A percentile compares a stretch with the other conserved stretches of the same genome.
phyloP scores from a whole-genome alignment of 169 alveolate genomes.

The Eimeria praecox region DNA sequence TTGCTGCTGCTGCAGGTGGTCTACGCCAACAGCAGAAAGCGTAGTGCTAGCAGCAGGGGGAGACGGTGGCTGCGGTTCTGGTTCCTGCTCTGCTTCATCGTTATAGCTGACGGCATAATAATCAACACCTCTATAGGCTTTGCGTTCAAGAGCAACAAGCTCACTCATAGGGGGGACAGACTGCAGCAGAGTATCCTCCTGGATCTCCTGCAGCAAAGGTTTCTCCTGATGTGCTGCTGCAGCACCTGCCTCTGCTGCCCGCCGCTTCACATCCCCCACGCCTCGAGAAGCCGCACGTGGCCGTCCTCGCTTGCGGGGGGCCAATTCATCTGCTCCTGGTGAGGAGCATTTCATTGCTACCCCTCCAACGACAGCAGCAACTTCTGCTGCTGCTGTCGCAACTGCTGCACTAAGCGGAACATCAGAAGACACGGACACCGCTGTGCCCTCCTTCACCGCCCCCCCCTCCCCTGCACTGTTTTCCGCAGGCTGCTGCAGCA shows the following conservation, averaged over 20 bases:
- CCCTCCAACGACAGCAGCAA: conserved; percentile 45
- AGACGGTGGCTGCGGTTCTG: conserved; percentile 48
- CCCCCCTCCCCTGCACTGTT: not conserved
- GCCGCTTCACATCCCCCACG: conserved; percentile 21
- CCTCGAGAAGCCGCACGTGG: conserved; percentile 10
- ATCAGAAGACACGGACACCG: conserved; percentile 29
- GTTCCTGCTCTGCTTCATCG: conserved; percentile 54
- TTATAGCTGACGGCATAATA: conserved; percentile 49
- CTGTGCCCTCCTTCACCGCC: conserved; percentile 25
- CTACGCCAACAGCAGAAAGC: conserved; percentile 18
- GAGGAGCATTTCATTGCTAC: conserved; percentile 55
- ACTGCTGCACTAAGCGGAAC: conserved; percentile 26
- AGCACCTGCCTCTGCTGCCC: conserved; percentile 51
- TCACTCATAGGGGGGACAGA: conserved; percentile 35
- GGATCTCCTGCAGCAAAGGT: conserved; percentile 52
- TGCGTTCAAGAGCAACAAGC: conserved; percentile 15
- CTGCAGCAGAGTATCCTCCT: conserved; percentile 51
- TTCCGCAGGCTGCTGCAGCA: not conserved
- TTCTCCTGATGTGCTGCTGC: conserved; percentile 52
- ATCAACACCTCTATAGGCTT: conserved; percentile 40
- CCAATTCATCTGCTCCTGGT: conserved; percentile 55
- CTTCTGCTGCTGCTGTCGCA: conserved; percentile 65
- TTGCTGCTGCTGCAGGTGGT: conserved; percentile 73
- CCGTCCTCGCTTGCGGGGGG: conserved; percentile 54
- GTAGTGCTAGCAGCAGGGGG: conserved; percentile 10